A percentile compares a stretch with the other conserved stretches of the same genome.
Conservation (phyloP, 331 rosid species). For the Arachis monticola region DNA sequence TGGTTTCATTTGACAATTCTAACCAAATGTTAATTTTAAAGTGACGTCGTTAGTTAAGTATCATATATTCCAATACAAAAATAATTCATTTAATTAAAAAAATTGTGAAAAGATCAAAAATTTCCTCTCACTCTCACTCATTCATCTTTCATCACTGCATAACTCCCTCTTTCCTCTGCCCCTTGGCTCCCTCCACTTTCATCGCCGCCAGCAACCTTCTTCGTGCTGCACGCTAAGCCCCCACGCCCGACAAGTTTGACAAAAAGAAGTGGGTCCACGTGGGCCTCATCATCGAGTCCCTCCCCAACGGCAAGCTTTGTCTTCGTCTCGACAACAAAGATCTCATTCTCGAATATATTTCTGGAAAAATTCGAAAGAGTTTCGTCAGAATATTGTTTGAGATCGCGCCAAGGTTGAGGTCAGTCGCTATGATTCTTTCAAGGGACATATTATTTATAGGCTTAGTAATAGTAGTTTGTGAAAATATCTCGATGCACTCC, state of each 20-base stretch:
- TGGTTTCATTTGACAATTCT: too few species aligned
- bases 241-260: constrained; percentile 55
- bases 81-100: too few species aligned
- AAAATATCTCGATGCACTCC: constrained; percentile 3
- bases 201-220: background rate
- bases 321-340: constrained; percentile 82
- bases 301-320: constrained; percentile 91
- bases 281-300: constrained; percentile 84
- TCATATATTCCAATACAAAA: too few species aligned
- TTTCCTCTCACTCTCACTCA: background rate
- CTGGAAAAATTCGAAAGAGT: constrained; percentile 87
- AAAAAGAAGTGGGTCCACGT: constrained; percentile 80
- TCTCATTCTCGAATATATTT: constrained; percentile 79
- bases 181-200: constrained; percentile 28
- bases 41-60: too few species aligned
- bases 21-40: too few species aligned
- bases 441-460: constrained; percentile 80
- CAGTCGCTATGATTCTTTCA: constrained; percentile 81
- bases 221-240: constrained; percentile 50
- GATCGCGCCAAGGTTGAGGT: constrained; percentile 92
- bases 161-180: constrained; percentile 33
- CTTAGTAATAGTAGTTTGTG: constrained; percentile 47
- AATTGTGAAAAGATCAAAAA: too few species aligned
- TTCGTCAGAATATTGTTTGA: constrained; percentile 78
- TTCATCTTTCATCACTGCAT: background rate